These are phyloP conservation scores for Pouteria glomerata DNA, from an alignment of 148 eudicot species.

Conservation along the genomic window DNA sequence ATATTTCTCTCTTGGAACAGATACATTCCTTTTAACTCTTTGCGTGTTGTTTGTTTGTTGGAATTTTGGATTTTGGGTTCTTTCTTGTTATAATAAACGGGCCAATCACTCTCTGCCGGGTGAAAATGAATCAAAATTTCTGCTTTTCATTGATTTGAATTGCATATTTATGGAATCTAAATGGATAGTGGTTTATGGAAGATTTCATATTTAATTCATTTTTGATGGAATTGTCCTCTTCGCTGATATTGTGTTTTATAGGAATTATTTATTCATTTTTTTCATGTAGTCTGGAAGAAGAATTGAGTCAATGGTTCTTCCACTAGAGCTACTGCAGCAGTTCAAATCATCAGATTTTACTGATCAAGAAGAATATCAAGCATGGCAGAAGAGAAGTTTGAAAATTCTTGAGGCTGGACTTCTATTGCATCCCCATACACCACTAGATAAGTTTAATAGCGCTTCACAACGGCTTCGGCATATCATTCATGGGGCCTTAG, in stretches of 20 bases:
- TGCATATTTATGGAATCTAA: not conserved
- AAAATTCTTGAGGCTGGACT: constrained; percentile 94
- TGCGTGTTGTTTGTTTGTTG: not conserved
- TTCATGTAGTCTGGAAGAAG: constrained; percentile 61
- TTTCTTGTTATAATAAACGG: not conserved
- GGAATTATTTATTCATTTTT: not conserved
- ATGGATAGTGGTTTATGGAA: not conserved
- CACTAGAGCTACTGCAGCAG: constrained; percentile 90
- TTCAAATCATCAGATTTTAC: constrained; percentile 83
- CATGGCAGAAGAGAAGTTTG: constrained; percentile 84
- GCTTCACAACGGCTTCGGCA: constrained; percentile 68
- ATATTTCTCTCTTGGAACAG: not conserved
- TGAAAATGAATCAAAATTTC: not conserved
- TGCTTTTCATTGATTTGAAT: not conserved
- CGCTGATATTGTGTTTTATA: not conserved
- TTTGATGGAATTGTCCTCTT: not conserved
- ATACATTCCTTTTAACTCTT: not conserved
- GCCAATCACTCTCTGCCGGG: not conserved
- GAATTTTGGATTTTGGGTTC: constrained; percentile 2
- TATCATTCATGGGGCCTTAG: constrained; percentile 70
- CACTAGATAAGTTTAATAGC: constrained; percentile 65
- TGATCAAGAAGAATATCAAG: constrained; percentile 72
- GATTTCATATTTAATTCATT: not conserved
- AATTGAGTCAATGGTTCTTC: constrained; percentile 77
- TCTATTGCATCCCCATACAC: constrained; percentile 68